Base-by-base conservation (phyloP, 2,329 filamentous ascomycete species). In the Cercospora sojina region DNA sequence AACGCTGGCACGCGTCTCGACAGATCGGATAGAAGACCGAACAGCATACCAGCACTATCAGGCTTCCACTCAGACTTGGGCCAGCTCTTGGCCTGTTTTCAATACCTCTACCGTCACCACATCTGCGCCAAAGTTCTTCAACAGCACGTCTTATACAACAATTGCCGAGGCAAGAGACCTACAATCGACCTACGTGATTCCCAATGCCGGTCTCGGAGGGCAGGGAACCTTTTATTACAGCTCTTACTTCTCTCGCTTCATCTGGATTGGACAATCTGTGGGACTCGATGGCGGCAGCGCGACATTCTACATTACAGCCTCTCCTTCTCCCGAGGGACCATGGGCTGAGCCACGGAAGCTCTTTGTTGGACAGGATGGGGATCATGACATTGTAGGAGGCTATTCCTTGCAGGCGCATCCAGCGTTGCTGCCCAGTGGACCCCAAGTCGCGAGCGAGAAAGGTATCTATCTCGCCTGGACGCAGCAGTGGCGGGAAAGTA, bases 171-270 rank as follows among this genome's bases (percentile, higher is more conserved):
- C 49, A 29, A 35, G n/a, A 18, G 13, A 20, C 13, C 18, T 9
- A 7, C 60, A 62, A 23, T 64, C 62, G 18, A 58, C 55, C 38
- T 63, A 61, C 12, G 65, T 66, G 18, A 67, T 76, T 20, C 55
- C 69, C 18, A 75, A 76, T 64, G 74, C 69, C 5, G 68, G 71
- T 20, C 71, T 73, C 10, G 73, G 72, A 16, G 72, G 71, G 9
- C 74, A 76, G 56, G 73, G 73, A 8, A 76, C 72, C 2, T 75
- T 71, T 62, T 76, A 76, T 64, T 73, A 74, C 65, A 74, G 71
- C 53, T 64, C 66, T 10, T 63, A 70, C 56, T 74, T 73, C 66
- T 23, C 69, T 5, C 65, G 70, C 2, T 76, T 71, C 68, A 68
- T 76, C 31, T 77, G 73, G 76, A 74, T 78, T 41, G 76, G 76